Conservation (phyloP, 129 eudicot genomes). For the Flaveria brownii region DNA sequence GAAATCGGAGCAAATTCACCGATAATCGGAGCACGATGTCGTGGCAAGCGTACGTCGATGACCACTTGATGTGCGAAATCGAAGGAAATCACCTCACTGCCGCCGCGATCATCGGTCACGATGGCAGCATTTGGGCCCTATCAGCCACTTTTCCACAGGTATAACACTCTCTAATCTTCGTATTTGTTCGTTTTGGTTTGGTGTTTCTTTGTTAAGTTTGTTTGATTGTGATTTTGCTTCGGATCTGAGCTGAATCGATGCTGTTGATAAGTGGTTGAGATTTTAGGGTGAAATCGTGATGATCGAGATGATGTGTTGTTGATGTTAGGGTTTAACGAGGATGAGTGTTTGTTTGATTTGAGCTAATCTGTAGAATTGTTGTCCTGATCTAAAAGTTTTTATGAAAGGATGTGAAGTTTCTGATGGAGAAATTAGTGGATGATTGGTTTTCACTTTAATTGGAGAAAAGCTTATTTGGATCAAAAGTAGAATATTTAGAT, state of each 20-base stretch:
- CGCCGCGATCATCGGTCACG: constrained; percentile 68
- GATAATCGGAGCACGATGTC: constrained; percentile 44
- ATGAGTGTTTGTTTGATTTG: not conserved
- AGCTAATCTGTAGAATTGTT: not conserved
- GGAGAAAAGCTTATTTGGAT: not conserved
- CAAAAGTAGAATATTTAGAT: not conserved
- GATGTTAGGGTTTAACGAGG: constrained; percentile 8
- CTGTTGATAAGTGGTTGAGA: constrained; percentile 6
- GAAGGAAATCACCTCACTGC: constrained; percentile 63
- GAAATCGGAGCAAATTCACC: constrained; percentile 8
- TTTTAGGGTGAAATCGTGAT: not conserved
- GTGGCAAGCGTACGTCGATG: constrained; percentile 81
- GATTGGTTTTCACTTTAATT: too few species aligned
- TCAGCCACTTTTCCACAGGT: constrained; percentile 65
- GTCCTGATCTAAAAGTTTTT: constrained; percentile 1
- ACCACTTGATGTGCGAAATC: constrained; percentile 75
- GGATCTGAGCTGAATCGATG: constrained; percentile 20
- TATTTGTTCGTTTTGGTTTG: not conserved
- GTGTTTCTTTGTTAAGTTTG: not conserved
- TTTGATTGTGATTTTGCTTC: constrained; percentile 9
- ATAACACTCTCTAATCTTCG: not conserved
- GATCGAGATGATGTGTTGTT: constrained; percentile 6
- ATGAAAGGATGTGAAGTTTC: constrained; percentile 9
- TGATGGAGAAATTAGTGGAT: not conserved
- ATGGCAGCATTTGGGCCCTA: constrained; percentile 74